Evolutionary conservation across 2,329 filamentous ascomycete species (phyloP), one percentile per base, ranked within the genome.

Genomic region (Trichoderma endophyticum): DNA sequence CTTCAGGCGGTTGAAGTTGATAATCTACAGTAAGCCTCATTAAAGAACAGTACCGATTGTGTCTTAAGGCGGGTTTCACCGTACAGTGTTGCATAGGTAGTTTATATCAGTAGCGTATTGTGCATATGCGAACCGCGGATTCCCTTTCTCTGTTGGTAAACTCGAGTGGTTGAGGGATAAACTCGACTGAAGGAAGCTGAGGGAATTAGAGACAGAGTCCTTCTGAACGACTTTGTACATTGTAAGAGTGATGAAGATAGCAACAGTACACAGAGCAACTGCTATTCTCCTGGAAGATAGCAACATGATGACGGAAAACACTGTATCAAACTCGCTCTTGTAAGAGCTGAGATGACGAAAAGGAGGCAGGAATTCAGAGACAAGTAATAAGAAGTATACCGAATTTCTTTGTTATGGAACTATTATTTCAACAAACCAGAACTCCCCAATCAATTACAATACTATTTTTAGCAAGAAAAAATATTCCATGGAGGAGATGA

Each of bases 391-490:
- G 8, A 51, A 21, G 9, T 18, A 51, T 21, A 21, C 6, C n/a
- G n/a, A n/a, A 51, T n/a, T 51, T n/a, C 4, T 51, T 51, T n/a
- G 43, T 51, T 21, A 51, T 21, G 9, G 43, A 21, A 21, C 43
- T 51, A n/a, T 51, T 51, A 51, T 21, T 51, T 21, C 18, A 51
- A 21, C 43, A 51, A 9, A 51, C 43, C 8, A n/a, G n/a, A 51
- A 51, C 39, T 39, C 24, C 28, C 24, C 11, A 43, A 8, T 12
- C 61, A 43, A 43, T 43, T 9, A 6, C 9, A 12, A 48, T n/a
- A n/a, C 61, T 63, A 63, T 63, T 63, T 63, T 63, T 63, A 63
- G 61, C 18, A 32, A 36, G 28, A 28, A 63, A 39, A 63, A 30
- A 21, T 28, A n/a, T 28, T 48, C 26, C 15, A n/a, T 43, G 15